These are phyloP conservation scores for Xylariaceae sp. DNA, from an alignment of 2,329 filamentous ascomycete species.

Conservation along the genomic window DNA sequence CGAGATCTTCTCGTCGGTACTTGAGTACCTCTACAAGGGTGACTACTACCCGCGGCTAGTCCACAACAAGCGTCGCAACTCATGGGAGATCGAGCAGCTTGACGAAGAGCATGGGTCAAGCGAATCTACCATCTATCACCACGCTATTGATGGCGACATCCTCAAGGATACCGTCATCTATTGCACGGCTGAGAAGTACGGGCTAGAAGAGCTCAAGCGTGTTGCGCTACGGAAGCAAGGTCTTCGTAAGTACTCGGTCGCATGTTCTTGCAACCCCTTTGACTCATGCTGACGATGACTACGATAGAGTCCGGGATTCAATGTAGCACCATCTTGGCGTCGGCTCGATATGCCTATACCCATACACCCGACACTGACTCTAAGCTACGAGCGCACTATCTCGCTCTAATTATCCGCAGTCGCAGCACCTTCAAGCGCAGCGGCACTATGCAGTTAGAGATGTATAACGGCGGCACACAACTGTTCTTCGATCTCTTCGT, in stretches of 20 bases:
- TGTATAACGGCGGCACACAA: constrained; percentile 81
- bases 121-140: constrained; percentile 73
- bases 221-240: constrained; percentile 88
- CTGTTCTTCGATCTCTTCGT: constrained; percentile 95
- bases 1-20: constrained; percentile 86
- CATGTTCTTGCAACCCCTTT: neutral
- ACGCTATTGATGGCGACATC: constrained; percentile 68
- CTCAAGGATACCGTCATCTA: constrained; percentile 92
- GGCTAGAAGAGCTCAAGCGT: constrained; percentile 82
- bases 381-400: constrained; percentile 88
- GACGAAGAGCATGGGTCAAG: constrained; percentile 51
- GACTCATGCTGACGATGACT: constrained; percentile 11
- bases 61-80: constrained; percentile 80
- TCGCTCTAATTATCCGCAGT: constrained; percentile 89
- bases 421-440: constrained; percentile 89
- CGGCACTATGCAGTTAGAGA: constrained; percentile 94
- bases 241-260: constrained; percentile 61
- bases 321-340: constrained; percentile 82
- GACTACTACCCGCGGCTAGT: constrained; percentile 87
- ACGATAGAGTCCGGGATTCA: constrained; percentile 73
- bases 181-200: constrained; percentile 85
- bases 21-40: constrained; percentile 93
- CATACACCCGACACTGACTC: constrained; percentile 90
- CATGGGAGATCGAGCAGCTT: constrained; percentile 79
- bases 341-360: constrained; percentile 87